Base-by-base conservation (phyloP, 768 basidiomycete genomes). In the Xanthoconium purpureum region DNA sequence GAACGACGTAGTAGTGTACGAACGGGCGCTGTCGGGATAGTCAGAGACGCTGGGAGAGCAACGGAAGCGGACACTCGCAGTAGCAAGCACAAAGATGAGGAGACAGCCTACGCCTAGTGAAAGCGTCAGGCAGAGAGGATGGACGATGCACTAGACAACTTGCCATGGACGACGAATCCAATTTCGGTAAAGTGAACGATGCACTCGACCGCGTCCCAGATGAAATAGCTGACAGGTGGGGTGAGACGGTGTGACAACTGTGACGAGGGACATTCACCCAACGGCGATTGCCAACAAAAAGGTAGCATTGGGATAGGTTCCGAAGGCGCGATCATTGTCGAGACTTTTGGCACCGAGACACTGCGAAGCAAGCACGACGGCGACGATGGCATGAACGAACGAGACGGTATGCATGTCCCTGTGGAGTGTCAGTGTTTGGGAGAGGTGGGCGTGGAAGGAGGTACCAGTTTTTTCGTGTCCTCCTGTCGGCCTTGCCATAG, bases 161-260 rank as follows among this genome's bases (percentile, higher is more conserved):
- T 63, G 75, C 91, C 93, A 64, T 96, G 93, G 15, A 87, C 60
- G 1, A 93, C 82, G 61, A 93, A 93, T 9, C 89, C 91, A 5
- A 84, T 48, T 54, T 89, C 86, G 47, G 80, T 77, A 62, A 81
- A 88, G 69, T 91, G 84, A 50, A 87, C 51, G 24, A 86, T 71
- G 8, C 84, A 81, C 69, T 92, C 89, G 29, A 90, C 55, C 0
- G 80, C 78, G 65, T 96, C 93, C 93, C 93, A 96, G 18, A 94
- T 60, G 69, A 96, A 94, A 66, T 87, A 88, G 6, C 85, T 88
- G 62, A 28, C 18, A 43, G 4, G 55, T 28, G 47, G n/a, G 9
- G 15, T 47, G 40, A 40, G 36, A 46, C 32, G 32, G 12, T 15
- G 29, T 12, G 42, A 38, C 15, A n/a, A 38, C 28, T 4, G 24